phyloP scores from a whole-genome alignment of 148 eudicot species.

The Arctostaphylos glauca region DNA sequence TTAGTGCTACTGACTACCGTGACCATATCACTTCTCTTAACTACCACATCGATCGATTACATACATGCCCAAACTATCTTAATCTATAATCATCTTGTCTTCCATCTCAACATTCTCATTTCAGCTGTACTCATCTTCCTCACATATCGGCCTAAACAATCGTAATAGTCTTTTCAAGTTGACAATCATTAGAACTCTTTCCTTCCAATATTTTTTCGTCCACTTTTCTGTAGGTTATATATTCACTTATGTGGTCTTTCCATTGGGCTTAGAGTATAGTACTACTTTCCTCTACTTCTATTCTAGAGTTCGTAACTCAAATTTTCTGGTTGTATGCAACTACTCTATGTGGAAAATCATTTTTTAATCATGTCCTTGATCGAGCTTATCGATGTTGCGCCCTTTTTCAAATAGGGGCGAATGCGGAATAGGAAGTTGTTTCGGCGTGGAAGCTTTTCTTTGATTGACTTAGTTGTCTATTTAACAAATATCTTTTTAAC shows the following conservation, averaged over 20 bases:
- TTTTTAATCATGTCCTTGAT: not conserved
- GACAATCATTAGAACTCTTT: not conserved
- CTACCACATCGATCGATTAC: too few species aligned
- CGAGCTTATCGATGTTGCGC: not conserved
- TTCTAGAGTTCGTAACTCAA: not conserved
- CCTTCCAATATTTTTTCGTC: not conserved
- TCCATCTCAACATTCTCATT: too few species aligned
- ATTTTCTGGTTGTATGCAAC: not conserved
- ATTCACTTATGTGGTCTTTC: too few species aligned
- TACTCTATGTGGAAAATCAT: not conserved
- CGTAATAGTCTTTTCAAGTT: not conserved
- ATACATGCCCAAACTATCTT: too few species aligned
- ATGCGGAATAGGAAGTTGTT: not conserved
- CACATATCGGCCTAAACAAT: not conserved
- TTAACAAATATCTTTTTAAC: not conserved
- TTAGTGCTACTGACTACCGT: too few species aligned
- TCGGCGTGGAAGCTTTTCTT: not conserved
- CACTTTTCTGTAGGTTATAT: too few species aligned
- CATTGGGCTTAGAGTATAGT: not conserved
- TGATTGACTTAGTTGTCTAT: too few species aligned
- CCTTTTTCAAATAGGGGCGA: not conserved
- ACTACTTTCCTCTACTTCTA: not conserved
- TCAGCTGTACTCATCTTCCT: too few species aligned
- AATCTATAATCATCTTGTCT: too few species aligned
- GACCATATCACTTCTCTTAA: too few species aligned